These are phyloP conservation scores for Aspergillus calidoustus DNA, from an alignment of 2,329 filamentous ascomycete genomes.

Conservation along the genomic window DNA sequence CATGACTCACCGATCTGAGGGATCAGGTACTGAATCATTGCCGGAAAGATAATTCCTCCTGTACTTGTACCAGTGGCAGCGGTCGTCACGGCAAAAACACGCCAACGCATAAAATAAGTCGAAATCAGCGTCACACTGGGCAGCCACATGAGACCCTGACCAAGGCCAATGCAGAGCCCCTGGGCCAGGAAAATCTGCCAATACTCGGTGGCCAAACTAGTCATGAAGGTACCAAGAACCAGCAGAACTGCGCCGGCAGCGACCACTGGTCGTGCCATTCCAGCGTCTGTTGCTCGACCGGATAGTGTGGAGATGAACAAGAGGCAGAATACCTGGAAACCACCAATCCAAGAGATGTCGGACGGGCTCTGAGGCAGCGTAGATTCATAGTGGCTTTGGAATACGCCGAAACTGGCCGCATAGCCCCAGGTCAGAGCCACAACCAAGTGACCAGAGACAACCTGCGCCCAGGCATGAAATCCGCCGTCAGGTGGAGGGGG, in stretches of 20 bases:
- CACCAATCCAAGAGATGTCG: slow-evolving; percentile 50
- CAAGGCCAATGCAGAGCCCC: slow-evolving; percentile 48
- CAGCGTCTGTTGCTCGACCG: slow-evolving; percentile 46
- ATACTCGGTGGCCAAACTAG: slow-evolving; percentile 47
- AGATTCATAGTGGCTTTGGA: slow-evolving; percentile 48
- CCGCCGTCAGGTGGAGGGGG: slow-evolving; percentile 22
- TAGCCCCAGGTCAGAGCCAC: slow-evolving; percentile 39
- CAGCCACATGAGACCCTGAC: slow-evolving; percentile 48
- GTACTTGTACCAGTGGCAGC: slow-evolving; percentile 45
- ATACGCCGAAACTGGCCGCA: slow-evolving; percentile 45
- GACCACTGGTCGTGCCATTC: slow-evolving; percentile 40
- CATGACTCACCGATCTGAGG: no score
- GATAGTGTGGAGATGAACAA: slow-evolving; percentile 49
- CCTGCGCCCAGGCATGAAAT: slow-evolving; percentile 36
- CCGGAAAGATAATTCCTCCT: slow-evolving; percentile 52
- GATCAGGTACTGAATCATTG: slow-evolving; percentile 47
- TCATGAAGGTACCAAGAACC: slow-evolving; percentile 51
- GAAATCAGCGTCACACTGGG: slow-evolving; percentile 45
- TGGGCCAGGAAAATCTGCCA: slow-evolving; percentile 56
- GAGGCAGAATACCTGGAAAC: slow-evolving; percentile 48
- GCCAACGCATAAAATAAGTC: slow-evolving; percentile 49
- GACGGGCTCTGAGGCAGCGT: slow-evolving; percentile 36
- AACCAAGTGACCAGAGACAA: slow-evolving; percentile 32
- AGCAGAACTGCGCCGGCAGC: slow-evolving; percentile 33
- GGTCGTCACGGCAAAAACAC: slow-evolving; percentile 44